Base-by-base conservation (phyloP, 2,329 filamentous ascomycete species). In the Fusarium acutatum region DNA sequence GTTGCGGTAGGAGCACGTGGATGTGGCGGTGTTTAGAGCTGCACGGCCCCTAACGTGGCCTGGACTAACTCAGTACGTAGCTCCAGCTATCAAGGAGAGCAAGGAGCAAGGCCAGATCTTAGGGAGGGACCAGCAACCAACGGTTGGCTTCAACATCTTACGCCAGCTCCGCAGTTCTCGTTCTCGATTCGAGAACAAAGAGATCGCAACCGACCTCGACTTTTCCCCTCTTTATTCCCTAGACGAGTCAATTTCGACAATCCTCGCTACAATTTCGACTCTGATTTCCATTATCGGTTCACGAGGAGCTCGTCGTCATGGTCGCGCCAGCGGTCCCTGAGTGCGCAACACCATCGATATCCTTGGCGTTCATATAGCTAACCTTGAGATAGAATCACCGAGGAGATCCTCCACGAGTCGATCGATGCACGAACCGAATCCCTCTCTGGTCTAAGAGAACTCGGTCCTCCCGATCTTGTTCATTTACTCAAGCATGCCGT, bases 401-500 rank as follows among this genome's bases (percentile, higher is more conserved):
- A 99, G 85, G 95, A 98, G 84, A 90, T 96, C 73, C 89, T 97
- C 71, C 93, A 97, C 80, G 94, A 97, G 78, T 94, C 96, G 59
- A 92, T 98, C 82, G 95, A 98, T 81, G 92, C 95, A 77, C 92
- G 96, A 82, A 97, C 96, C 77, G 96, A 99, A 81, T 93, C 93
- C 47, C 89, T 99, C 43, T 88, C 93, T 75, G 90, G 91, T 53
- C 88, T 99, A 72, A 93, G 96, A 80, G 96, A 99, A 87, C 90
- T 99, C 65, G 96, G 96, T 46, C 96, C 96, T 32, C 96, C 96
- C 60, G 96, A 99, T 83, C 89, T 99, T 34, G 96, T 98, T 43
- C 96, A 99, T 84, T 89, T 99, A 64, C 90, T 97, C 78, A 98
- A 98, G 82, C 89, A 91, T 79, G 86, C 86, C 58, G 83, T 88